Base-by-base conservation (phyloP, 23 red algal species). In the Chondrus crispus region DNA sequence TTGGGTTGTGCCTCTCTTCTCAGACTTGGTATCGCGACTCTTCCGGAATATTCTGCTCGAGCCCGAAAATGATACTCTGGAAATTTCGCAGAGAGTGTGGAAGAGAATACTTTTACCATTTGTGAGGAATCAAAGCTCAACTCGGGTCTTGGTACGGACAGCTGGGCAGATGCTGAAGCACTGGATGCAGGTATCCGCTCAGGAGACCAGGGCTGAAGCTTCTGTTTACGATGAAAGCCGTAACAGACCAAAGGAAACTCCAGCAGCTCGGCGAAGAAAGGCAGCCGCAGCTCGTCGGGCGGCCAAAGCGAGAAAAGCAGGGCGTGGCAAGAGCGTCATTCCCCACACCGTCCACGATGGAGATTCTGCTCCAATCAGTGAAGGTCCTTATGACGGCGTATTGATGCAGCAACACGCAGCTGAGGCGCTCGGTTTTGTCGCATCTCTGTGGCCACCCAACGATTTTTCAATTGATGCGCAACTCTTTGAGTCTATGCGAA, bases 371-470 rank as follows among this genome's bases (percentile, higher is more conserved):
- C 89, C 89, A 26, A 77, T 77, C 14, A 63, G 49, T 33, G 93
- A 95, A 73, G 93, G 93, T 3, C 85, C 85, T 47, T 88, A 82
- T 62, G 93, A 95, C 49, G 85, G 75, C 39, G 69, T 85, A 2
- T 18, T 84, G 16, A 95, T 95, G 93, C 93, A 95, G 51, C 46
- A 72, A 60, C 62, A 83, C n/a, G 78, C 76, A 39, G 85, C 93
- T 14, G 75, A 83, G 29, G 93, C 85, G 3, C 36, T 95, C n/a
- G 93, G 85, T 11, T 75, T 32, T n/a, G 35, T 95, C 3, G 84
- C 85, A 22, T 48, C 55, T 36, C 37, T 81, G 18, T 94, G 92
- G 92, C 92, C 92, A 38, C 38, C 37, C 16, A 51, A 74, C 32
- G 43, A 92, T 20, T 32, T 37, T 6, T 44, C 57, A 4, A 35